These are phyloP conservation scores for Termitomyces sp. DNA, from an alignment of 768 basidiomycete genomes.

Conservation along the genomic window DNA sequence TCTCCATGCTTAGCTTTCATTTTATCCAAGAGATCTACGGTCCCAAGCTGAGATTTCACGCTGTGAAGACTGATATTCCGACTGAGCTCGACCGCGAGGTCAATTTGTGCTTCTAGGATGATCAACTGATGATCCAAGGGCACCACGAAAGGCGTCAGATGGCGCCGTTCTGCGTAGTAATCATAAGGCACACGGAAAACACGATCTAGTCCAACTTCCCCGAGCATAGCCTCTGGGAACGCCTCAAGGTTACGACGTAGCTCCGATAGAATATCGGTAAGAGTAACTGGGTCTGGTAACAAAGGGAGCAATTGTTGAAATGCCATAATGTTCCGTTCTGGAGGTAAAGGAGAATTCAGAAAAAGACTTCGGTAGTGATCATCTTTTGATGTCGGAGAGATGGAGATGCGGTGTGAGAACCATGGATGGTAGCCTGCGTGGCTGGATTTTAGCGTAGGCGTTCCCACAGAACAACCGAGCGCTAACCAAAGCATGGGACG, in stretches of 20 bases:
- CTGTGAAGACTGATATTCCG: slow-evolving; percentile 87
- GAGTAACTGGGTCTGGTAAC: slow-evolving; percentile 71
- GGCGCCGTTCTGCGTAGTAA: slow-evolving; percentile 44
- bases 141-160: slow-evolving; percentile 74
- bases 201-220: slow-evolving; percentile 92
- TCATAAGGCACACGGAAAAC: slow-evolving; percentile 69
- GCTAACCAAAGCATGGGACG: slow-evolving; percentile 86
- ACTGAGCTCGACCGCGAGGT: slow-evolving; percentile 74
- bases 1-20: slow-evolving; percentile 57
- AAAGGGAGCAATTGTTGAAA: slow-evolving; percentile 57
- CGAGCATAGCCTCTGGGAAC: slow-evolving; percentile 77
- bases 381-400: slow-evolving; percentile 49
- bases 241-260: slow-evolving; percentile 57
- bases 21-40: slow-evolving; percentile 58
- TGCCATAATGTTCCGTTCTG: slow-evolving; percentile 29
- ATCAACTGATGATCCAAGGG: slow-evolving; percentile 78
- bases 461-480: slow-evolving; percentile 8
- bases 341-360: slow-evolving; percentile 29
- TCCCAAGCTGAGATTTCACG: slow-evolving; percentile 72
- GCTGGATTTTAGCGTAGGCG: slow-evolving; percentile 11
- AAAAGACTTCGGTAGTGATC: slow-evolving; percentile 78
- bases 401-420: slow-evolving; percentile 80
- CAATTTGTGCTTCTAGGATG: slow-evolving; percentile 81
- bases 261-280: slow-evolving; percentile 55
- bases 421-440: slow-evolving; percentile 86